Evolutionary conservation across 495 filamentous ascomycete genomes (phyloP).

Genomic region (Xylaria bambusicola): DNA sequence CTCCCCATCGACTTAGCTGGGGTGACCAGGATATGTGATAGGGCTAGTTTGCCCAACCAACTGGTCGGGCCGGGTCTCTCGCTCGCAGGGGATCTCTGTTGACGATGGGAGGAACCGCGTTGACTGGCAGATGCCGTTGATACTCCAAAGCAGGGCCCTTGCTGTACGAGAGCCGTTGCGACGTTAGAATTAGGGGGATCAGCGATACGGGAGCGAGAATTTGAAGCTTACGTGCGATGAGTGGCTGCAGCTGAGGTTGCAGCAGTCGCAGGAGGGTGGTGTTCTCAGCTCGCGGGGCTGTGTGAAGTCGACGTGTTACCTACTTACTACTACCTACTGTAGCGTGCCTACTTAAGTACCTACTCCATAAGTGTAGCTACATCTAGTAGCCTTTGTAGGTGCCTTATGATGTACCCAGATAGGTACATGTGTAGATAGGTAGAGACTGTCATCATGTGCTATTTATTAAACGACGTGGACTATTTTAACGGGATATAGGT

Average conservation of each 20-base stretch:
- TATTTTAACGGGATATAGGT: too few species aligned
- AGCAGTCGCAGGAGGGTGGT: neutral
- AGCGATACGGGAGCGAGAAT: neutral
- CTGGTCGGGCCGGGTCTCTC: constrained; percentile 10
- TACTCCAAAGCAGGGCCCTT: neutral
- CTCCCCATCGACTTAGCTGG: constrained; percentile 8
- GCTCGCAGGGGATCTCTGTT: neutral
- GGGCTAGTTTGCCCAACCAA: constrained; percentile 16
- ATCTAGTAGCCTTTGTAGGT: too few species aligned
- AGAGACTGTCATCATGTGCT: too few species aligned
- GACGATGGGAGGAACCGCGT: neutral
- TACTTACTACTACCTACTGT: too few species aligned
- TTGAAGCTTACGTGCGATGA: neutral
- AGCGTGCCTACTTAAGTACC: too few species aligned
- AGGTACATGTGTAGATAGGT: too few species aligned
- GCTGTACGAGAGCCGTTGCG: neutral
- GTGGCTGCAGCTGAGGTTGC: constrained; percentile 18
- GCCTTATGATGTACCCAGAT: too few species aligned
- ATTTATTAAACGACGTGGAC: too few species aligned
- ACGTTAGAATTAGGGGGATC: neutral
- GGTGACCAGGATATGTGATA: constrained; percentile 1
- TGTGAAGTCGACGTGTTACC: neutral
- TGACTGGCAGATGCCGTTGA: constrained; percentile 1
- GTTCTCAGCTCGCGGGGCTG: constrained; percentile 14
- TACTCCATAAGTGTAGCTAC: too few species aligned